Conservation (phyloP, 176 grass and related monocot genomes). For the Oryza officinalis region DNA sequence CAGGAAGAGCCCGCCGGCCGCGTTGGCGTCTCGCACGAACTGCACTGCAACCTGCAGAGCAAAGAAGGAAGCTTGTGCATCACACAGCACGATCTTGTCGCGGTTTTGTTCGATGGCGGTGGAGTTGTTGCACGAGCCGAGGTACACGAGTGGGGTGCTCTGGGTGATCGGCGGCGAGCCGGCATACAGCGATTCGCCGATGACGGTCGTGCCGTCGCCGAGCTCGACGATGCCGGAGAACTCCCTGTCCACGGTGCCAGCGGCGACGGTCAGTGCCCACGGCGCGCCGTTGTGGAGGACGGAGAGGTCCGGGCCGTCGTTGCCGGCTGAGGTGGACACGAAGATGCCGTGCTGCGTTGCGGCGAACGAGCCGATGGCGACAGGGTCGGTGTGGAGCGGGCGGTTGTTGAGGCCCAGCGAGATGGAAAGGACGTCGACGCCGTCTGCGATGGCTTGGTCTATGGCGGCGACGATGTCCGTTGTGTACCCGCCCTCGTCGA, state of each 20-base stretch:
- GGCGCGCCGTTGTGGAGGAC: conserved; percentile 40
- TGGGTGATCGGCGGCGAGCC: not conserved
- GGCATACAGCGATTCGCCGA: conserved; percentile 30
- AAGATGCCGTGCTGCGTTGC: conserved; percentile 27
- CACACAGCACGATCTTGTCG: conserved; percentile 34
- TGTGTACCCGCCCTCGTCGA: not conserved
- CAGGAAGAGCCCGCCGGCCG: conserved; percentile 39
- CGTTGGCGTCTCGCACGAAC: not conserved
- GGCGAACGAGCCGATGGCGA: conserved; percentile 20
- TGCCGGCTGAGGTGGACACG: conserved; percentile 27
- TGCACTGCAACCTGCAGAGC: not conserved
- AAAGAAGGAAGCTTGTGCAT: not conserved
- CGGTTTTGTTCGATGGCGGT: not conserved
- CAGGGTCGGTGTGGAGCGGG: conserved; percentile 26
- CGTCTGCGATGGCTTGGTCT: conserved; percentile 38
- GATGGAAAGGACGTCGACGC: conserved; percentile 54
- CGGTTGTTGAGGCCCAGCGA: conserved; percentile 19
- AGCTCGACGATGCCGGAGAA: conserved; percentile 16
- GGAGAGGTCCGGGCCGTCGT: not conserved
- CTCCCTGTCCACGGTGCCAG: conserved; percentile 30
- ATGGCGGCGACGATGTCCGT: conserved; percentile 30
- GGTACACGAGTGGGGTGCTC: conserved; percentile 18
- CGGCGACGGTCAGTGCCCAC: conserved; percentile 42
- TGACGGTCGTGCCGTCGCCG: conserved; percentile 13
- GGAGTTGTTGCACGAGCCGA: not conserved